Evolutionary conservation across 2,329 filamentous ascomycete genomes (phyloP).

Genomic region (Alternaria atra): DNA sequence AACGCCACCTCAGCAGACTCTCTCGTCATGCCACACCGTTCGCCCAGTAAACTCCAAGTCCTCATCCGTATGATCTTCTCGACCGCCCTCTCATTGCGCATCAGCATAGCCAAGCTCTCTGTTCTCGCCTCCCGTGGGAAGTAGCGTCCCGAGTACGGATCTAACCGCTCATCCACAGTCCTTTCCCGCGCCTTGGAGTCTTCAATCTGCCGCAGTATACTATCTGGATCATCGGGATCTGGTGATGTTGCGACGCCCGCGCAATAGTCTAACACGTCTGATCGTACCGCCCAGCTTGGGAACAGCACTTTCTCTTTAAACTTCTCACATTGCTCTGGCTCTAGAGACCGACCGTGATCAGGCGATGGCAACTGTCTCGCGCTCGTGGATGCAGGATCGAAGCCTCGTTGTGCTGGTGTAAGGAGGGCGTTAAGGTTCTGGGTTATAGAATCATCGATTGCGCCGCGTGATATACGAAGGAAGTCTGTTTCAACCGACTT

Average conservation of each 20-base stretch:
- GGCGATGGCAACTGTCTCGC: slow-evolving; percentile 64
- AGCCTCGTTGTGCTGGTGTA: slow-evolving; percentile 75
- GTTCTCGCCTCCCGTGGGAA: slow-evolving; percentile 82
- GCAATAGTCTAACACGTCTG: slow-evolving; percentile 88
- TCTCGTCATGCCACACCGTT: slow-evolving; percentile 71
- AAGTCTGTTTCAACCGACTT: slow-evolving; percentile 71
- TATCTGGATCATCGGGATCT: slow-evolving; percentile 86
- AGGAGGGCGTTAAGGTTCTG: slow-evolving; percentile 91
- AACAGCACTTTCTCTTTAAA: slow-evolving; percentile 86
- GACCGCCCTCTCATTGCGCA: slow-evolving; percentile 78
- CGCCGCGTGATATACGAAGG: slow-evolving; percentile 80
- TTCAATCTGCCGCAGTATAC: slow-evolving; percentile 73
- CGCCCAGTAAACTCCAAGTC: slow-evolving; percentile 81
- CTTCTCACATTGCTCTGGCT: slow-evolving; percentile 67
- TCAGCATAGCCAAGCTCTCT: slow-evolving; percentile 75
- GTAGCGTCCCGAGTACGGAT: slow-evolving; percentile 88
- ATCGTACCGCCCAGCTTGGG: slow-evolving; percentile 84
- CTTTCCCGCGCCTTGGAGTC: slow-evolving; percentile 74
- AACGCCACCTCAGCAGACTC: slow-evolving; percentile 54
- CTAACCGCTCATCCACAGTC: slow-evolving; percentile 85
- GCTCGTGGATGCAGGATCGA: slow-evolving; percentile 81
- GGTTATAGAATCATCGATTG: slow-evolving; percentile 91
- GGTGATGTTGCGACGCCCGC: slow-evolving; percentile 85
- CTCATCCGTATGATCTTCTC: slow-evolving; percentile 81
- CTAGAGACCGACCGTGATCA: slow-evolving; percentile 62